phyloP scores from a whole-genome alignment of 2,329 filamentous ascomycete genomes.

The Thermochaetoides dissita region DNA sequence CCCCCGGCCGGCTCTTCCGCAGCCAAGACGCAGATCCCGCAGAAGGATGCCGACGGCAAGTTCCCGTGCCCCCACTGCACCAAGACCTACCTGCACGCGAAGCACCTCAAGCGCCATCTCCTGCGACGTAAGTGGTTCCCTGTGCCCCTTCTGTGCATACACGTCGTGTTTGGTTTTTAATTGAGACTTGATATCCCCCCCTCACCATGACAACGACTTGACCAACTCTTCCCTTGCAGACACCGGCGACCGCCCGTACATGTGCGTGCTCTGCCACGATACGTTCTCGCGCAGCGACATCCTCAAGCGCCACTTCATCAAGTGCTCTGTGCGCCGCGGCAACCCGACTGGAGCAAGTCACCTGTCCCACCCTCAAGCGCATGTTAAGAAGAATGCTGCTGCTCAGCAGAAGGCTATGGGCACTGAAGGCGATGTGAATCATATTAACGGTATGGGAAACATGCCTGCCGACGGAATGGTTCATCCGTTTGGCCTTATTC shows the following conservation, averaged over 20 bases:
- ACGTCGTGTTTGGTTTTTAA: constrained; percentile 6
- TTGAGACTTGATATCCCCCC: constrained; percentile 4
- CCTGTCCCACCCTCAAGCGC: constrained; percentile 80
- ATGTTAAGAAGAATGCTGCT: constrained; percentile 63
- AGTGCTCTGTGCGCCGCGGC: constrained; percentile 90
- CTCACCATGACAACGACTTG: too few species aligned
- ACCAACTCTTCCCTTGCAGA: constrained; percentile 37
- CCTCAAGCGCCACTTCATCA: constrained; percentile 96
- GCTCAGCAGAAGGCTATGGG: constrained; percentile 40
- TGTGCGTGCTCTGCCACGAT: constrained; percentile 94
- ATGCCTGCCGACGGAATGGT: constrained; percentile 42
- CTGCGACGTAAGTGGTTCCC: constrained; percentile 66
- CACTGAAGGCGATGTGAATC: constrained; percentile 41
- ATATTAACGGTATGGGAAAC: constrained; percentile 47
- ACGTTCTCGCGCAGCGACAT: constrained; percentile 98
- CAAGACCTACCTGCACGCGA: constrained; percentile 93
- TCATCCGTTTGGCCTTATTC: constrained; percentile 31
- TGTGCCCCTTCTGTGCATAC: neutral
- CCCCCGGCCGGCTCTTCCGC: constrained; percentile 53
- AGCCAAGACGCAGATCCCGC: constrained; percentile 71
- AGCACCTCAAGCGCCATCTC: constrained; percentile 93
- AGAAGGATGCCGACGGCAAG: constrained; percentile 94
- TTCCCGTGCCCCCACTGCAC: constrained; percentile 97
- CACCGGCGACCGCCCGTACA: constrained; percentile 94
- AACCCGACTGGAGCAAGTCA: constrained; percentile 93